phyloP scores from a whole-genome alignment of 768 basidiomycete species.

The Dictyophora rubrovolvata region DNA sequence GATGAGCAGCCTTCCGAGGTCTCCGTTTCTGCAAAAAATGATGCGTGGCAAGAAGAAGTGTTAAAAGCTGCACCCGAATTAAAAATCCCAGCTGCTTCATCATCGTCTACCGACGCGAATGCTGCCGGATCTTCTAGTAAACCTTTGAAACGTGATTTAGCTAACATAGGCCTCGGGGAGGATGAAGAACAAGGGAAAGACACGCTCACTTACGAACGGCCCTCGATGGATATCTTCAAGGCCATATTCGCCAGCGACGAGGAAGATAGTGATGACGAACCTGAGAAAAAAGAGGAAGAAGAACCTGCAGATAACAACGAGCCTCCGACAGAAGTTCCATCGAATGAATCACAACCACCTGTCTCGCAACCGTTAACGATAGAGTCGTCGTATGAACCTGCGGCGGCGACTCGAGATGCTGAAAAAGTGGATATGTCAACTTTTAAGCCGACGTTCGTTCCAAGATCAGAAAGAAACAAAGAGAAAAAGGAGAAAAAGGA shows the following conservation, averaged over 20 bases:
- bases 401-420: conserved; percentile 17
- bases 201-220: conserved; percentile 79
- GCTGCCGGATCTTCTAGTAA: conserved; percentile 15
- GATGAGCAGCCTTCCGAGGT: conserved; percentile 12
- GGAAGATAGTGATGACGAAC: conserved; percentile 59
- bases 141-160: conserved; percentile 40
- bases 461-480: conserved; percentile 32
- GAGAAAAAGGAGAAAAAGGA: conserved; percentile 25
- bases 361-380: conserved; percentile 11
- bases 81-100: conserved; percentile 12
- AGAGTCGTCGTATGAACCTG: conserved; percentile 5
- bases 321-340: neutral
- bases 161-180: conserved; percentile 84
- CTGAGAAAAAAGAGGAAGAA: conserved; percentile 8
- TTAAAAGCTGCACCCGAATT: conserved; percentile 13
- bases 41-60: conserved; percentile 13
- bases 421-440: conserved; percentile 45
- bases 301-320: conserved; percentile 9
- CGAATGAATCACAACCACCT: conserved; percentile 3
- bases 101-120: conserved; percentile 8
- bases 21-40: conserved; percentile 19
- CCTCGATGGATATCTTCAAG: conserved; percentile 90
- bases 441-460: conserved; percentile 85
- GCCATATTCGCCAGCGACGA: conserved; percentile 96
- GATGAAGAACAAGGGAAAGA: conserved; percentile 85